phyloP scores from a whole-genome alignment of 148 eudicot genomes.

The Camellia granthamiana region DNA sequence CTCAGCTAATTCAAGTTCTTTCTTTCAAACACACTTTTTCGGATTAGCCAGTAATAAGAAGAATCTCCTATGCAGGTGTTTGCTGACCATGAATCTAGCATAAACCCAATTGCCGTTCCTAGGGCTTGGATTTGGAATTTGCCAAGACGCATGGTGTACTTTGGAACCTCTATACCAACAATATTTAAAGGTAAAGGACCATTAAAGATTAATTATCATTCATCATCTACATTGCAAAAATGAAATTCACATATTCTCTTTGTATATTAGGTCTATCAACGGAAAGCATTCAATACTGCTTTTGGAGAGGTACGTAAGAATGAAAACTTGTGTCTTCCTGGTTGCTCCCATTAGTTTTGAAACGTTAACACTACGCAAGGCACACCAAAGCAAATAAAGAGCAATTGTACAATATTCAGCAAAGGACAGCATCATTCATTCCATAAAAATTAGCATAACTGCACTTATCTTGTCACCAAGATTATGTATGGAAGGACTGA shows the following conservation, averaged over 20 bases:
- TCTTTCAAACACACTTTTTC: neutral
- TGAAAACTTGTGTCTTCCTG: neutral
- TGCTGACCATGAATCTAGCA: slow-evolving; percentile 90
- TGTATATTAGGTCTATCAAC: slow-evolving; percentile 55
- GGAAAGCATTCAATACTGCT: slow-evolving; percentile 83
- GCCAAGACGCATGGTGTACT: slow-evolving; percentile 81
- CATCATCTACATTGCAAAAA: neutral
- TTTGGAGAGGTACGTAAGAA: slow-evolving; percentile 74
- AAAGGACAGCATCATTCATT: neutral
- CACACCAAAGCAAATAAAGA: neutral
- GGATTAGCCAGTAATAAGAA: neutral
- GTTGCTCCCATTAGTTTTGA: neutral
- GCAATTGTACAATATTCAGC: neutral
- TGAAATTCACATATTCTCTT: slow-evolving; percentile 11
- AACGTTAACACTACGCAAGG: neutral
- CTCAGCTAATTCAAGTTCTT: neutral
- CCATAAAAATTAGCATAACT: neutral
- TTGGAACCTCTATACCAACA: slow-evolving; percentile 87
- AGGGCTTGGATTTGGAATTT: slow-evolving; percentile 83
- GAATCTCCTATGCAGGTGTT: slow-evolving; percentile 58
- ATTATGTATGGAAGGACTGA: neutral
- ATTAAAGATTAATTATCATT: neutral
- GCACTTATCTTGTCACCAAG: neutral
- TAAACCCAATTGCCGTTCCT: slow-evolving; percentile 69
- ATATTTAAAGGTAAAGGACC: slow-evolving; percentile 70